phyloP scores from a whole-genome alignment of 2,329 filamentous ascomycete genomes.

The Arachnopeziza araneosa region DNA sequence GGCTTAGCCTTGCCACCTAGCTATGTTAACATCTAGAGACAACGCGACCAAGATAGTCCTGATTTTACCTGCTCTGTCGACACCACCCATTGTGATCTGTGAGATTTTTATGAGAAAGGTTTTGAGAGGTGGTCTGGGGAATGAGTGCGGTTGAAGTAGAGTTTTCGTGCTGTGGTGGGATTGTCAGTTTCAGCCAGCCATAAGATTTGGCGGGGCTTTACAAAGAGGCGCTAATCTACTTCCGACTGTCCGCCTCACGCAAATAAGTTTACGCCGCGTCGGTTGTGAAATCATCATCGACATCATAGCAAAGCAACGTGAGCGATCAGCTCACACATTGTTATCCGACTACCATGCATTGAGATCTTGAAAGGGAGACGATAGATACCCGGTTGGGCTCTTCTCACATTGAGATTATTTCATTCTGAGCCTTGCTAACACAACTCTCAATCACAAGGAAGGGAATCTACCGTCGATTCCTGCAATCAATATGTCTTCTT shows the following conservation, averaged over 20 bases:
- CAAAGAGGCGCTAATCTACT: background rate
- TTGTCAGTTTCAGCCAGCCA: background rate
- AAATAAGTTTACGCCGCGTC: background rate
- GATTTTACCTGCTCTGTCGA: slow-evolving; percentile 56
- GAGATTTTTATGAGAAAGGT: slow-evolving; percentile 35
- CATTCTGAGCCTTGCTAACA: slow-evolving; percentile 34
- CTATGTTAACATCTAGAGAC: slow-evolving; percentile 1
- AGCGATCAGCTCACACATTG: background rate
- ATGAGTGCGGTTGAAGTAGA: background rate
- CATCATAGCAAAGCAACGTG: background rate
- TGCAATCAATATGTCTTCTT: slow-evolving; percentile 39
- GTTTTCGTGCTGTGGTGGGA: background rate
- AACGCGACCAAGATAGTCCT: background rate
- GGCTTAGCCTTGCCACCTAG: slow-evolving; percentile 78
- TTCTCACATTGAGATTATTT: slow-evolving; percentile 32
- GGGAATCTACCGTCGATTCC: slow-evolving; percentile 28
- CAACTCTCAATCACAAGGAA: slow-evolving; percentile 28
- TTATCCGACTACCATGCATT: slow-evolving; percentile 22
- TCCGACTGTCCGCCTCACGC: background rate
- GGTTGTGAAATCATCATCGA: background rate
- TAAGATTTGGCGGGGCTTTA: background rate
- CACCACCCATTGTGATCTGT: slow-evolving; percentile 58
- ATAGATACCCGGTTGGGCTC: slow-evolving; percentile 35
- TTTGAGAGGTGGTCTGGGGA: background rate
- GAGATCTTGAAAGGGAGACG: slow-evolving; percentile 27